These are phyloP conservation scores for Tolypocladium paradoxum DNA, from an alignment of 2,329 filamentous ascomycete genomes.

Conservation along the genomic window DNA sequence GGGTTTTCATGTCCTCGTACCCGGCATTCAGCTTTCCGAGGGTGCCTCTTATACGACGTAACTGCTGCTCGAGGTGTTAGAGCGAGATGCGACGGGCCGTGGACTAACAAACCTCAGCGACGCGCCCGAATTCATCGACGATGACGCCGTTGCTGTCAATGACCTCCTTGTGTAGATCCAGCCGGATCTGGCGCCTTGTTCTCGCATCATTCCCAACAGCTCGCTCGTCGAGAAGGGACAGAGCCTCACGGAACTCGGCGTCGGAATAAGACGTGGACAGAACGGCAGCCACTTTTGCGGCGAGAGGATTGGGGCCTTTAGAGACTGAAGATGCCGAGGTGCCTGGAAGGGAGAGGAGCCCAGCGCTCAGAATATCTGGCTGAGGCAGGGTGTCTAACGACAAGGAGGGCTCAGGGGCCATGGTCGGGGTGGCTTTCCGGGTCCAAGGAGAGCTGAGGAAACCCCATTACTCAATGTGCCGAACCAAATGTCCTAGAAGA, in stretches of 20 bases:
- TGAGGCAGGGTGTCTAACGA: background rate
- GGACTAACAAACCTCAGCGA: constrained; percentile 60
- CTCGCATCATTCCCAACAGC: constrained; percentile 64
- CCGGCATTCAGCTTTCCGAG: constrained; percentile 69
- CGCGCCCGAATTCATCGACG: constrained; percentile 75
- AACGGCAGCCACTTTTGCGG: constrained; percentile 72
- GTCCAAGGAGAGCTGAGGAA: background rate
- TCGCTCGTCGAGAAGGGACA: constrained; percentile 66
- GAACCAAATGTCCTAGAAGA: background rate
- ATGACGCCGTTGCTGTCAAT: constrained; percentile 88
- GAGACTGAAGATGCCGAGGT: constrained; percentile 57
- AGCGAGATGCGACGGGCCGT: background rate
- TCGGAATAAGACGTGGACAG: constrained; percentile 90
- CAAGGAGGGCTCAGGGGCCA: background rate
- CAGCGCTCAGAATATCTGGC: constrained; percentile 14
- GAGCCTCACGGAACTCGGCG: constrained; percentile 76
- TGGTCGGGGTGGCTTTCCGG: background rate
- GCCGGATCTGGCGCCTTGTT: constrained; percentile 64
- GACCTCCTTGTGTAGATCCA: constrained; percentile 83
- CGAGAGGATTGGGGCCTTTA: constrained; percentile 53
- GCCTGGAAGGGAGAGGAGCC: constrained; percentile 66
- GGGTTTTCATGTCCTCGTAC: constrained; percentile 69
- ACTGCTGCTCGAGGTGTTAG: constrained; percentile 51
- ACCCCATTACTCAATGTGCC: background rate
- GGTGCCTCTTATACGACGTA: constrained; percentile 70